These are phyloP conservation scores for Pleurotus tuber-regium DNA, from an alignment of 768 basidiomycete genomes.

Conservation along the genomic window DNA sequence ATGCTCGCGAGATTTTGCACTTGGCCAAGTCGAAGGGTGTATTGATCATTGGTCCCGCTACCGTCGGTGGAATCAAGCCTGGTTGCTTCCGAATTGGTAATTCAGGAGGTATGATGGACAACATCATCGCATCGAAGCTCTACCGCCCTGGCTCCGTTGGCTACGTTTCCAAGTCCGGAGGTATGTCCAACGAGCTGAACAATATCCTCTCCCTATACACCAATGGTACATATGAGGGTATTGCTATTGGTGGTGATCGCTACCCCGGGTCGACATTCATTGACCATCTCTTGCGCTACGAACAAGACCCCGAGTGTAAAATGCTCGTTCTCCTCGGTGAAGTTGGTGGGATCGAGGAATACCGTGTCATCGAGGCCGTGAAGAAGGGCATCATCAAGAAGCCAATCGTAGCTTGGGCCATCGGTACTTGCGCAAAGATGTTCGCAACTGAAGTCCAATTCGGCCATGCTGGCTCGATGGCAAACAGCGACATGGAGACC, in stretches of 20 bases:
- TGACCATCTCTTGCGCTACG: slow-evolving; percentile 97
- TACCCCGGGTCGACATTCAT: slow-evolving; percentile 99
- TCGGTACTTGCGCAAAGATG: slow-evolving; percentile 99
- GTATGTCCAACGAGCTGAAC: slow-evolving; percentile 99
- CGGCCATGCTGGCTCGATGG: slow-evolving; percentile 97
- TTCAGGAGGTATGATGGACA: slow-evolving; percentile 99
- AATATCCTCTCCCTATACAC: slow-evolving; percentile 96
- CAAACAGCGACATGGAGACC: slow-evolving; percentile 96
- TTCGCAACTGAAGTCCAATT: slow-evolving; percentile 99
- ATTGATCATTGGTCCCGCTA: slow-evolving; percentile 92
- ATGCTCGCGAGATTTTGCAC: slow-evolving; percentile 94
- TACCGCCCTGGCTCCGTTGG: slow-evolving; percentile 97
- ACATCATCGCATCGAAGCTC: slow-evolving; percentile 97
- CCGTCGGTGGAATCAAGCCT: slow-evolving; percentile 99
- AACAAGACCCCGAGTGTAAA: slow-evolving; percentile 96
- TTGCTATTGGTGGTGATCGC: slow-evolving; percentile 99
- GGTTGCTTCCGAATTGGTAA: slow-evolving; percentile 99
- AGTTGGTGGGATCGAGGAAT: slow-evolving; percentile 98
- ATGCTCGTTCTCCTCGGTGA: slow-evolving; percentile 98
- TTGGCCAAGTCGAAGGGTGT: slow-evolving; percentile 82
- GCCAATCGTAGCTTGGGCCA: slow-evolving; percentile 99
- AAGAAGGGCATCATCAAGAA: slow-evolving; percentile 92
- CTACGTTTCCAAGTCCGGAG: slow-evolving; percentile 99
- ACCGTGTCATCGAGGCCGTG: slow-evolving; percentile 98
- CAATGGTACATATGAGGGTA: slow-evolving; percentile 99